phyloP scores from a whole-genome alignment of 345 rosid species.

The Laguncularia racemosa region DNA sequence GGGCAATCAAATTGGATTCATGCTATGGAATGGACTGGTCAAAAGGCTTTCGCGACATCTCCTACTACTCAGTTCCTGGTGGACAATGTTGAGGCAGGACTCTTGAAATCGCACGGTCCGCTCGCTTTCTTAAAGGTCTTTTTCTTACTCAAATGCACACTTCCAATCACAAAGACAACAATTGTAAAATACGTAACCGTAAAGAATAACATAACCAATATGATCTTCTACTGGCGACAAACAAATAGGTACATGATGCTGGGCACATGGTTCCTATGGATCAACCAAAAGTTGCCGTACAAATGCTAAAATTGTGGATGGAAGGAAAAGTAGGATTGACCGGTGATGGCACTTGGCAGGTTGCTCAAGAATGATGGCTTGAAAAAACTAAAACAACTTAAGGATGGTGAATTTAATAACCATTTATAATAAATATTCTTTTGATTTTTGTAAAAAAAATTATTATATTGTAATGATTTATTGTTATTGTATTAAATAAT shows the following conservation, averaged over 20 bases:
- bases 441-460: too few relatives aligned
- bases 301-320: constrained; percentile 72
- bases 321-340: constrained; percentile 51
- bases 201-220: too few relatives aligned
- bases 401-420: too few relatives aligned
- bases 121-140: constrained; percentile 71
- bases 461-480: too few relatives aligned
- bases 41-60: constrained; percentile 45
- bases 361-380: too few relatives aligned
- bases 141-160: background rate
- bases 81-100: constrained; percentile 56
- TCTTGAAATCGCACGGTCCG: constrained; percentile 62
- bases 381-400: too few relatives aligned
- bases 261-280: constrained; percentile 94
- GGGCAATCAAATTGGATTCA: constrained; percentile 91
- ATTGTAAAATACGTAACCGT: too few relatives aligned
- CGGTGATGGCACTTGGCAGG: too few relatives aligned
- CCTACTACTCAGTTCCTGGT: constrained; percentile 39
- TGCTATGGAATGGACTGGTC: constrained; percentile 75
- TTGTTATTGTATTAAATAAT: too few relatives aligned
- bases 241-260: constrained; percentile 65
- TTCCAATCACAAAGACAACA: too few relatives aligned
- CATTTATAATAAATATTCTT: too few relatives aligned
- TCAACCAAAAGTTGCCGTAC: constrained; percentile 72
- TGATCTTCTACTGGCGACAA: background rate